phyloP scores from a whole-genome alignment of 139 green algal genomes.

The Chlorella vulgaris region DNA sequence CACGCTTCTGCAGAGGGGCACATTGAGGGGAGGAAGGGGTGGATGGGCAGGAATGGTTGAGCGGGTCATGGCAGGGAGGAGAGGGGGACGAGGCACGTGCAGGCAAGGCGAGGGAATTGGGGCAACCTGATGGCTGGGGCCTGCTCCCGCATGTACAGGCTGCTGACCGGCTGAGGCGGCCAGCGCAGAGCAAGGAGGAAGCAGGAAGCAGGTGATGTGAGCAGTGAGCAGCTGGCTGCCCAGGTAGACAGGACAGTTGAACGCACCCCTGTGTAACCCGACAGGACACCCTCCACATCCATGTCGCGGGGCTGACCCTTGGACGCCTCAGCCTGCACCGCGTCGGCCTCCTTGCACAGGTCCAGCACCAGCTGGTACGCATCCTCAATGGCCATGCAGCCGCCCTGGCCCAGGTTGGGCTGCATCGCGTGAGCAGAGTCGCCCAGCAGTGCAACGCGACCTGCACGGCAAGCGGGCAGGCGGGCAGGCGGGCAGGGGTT shows the following conservation, averaged over 20 bases:
- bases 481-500: background rate
- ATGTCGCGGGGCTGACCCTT: background rate
- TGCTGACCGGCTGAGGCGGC: no score
- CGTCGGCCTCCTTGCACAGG: conserved; percentile 22
- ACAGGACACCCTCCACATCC: conserved; percentile 44
- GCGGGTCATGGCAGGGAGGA: no score
- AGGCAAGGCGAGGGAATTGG: no score
- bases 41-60: background rate
- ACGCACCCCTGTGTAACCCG: conserved; percentile 23
- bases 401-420: conserved; percentile 97
- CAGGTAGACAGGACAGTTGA: no score
- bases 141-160: no score
- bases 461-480: background rate
- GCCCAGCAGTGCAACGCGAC: conserved; percentile 89
- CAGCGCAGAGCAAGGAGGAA: no score
- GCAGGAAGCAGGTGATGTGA: no score
- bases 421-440: conserved; percentile 97
- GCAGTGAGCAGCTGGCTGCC: no score
- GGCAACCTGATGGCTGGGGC: no score
- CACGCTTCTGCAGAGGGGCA: conserved; percentile 46
- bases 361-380: conserved; percentile 72
- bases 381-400: conserved; percentile 95
- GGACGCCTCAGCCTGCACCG: background rate
- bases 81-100: no score
- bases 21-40: no score